Conservation (phyloP, 2,329 filamentous ascomycete species). For the Triangularia setosa region DNA sequence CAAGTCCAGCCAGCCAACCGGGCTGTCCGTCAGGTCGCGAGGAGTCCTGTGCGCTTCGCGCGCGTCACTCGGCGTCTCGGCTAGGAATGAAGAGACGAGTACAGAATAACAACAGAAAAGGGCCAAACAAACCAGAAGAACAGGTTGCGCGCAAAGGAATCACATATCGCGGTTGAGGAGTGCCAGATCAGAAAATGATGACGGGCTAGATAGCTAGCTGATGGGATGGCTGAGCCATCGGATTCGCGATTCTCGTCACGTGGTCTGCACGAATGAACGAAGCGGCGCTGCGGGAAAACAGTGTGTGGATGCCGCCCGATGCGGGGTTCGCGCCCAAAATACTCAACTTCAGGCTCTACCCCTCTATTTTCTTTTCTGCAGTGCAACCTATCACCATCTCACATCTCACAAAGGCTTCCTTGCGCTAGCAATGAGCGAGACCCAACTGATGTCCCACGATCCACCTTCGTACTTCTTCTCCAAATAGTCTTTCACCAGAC, state of each 20-base stretch:
- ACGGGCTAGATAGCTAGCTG: conserved; percentile 3
- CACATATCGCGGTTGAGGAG: not conserved
- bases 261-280: conserved; percentile 27
- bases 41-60: conserved; percentile 2
- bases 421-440: conserved; percentile 28
- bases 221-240: conserved; percentile 2
- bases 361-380: not conserved
- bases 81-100: not conserved
- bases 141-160: not conserved
- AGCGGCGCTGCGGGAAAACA: conserved; percentile 23
- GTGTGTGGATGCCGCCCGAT: conserved; percentile 8
- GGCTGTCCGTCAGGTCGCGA: conserved; percentile 1
- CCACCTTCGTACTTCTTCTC: conserved; percentile 36
- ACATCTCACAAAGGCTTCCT: not conserved
- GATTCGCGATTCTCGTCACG: conserved; percentile 23
- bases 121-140: not conserved
- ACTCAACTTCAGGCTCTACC: not conserved
- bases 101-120: not conserved
- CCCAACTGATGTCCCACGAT: conserved; percentile 36
- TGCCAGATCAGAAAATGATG: not conserved
- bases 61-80: not conserved
- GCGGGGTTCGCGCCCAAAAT: conserved; percentile 15
- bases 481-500: conserved; percentile 35
- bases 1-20: not conserved
- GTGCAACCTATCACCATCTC: not conserved